Conservation (phyloP, 306 rosid species). For the Glycine latifolia region DNA sequence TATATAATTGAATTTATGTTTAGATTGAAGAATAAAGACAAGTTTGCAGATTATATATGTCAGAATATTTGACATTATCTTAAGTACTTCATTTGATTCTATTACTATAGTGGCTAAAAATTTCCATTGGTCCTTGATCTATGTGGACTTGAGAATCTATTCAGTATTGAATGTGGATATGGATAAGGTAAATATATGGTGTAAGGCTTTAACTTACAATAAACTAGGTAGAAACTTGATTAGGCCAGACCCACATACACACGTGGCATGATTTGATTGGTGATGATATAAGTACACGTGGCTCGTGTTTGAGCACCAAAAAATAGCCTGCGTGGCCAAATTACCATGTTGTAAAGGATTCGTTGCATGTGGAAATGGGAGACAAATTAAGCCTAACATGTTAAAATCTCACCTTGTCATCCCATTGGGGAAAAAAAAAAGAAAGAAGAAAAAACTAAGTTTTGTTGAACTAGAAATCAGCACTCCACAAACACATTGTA, state of each 20-base stretch:
- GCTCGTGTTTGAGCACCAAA: slow-evolving; percentile 44
- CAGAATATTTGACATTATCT: not conserved
- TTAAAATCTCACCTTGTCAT: slow-evolving; percentile 14
- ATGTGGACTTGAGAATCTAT: not conserved
- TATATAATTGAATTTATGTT: slow-evolving; percentile 33
- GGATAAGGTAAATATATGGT: slow-evolving; percentile 11
- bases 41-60: not conserved
- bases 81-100: not conserved
- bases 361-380: slow-evolving; percentile 33
- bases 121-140: not conserved
- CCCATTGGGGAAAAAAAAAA: not conserved
- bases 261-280: slow-evolving; percentile 37
- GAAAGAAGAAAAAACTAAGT: not conserved
- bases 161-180: not conserved
- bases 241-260: not conserved
- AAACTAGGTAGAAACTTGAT: not conserved
- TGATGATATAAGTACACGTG: slow-evolving; percentile 52
- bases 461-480: slow-evolving; percentile 28
- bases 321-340: slow-evolving; percentile 48
- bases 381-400: slow-evolving; percentile 36
- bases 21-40: slow-evolving; percentile 10
- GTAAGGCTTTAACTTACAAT: too few relatives aligned
- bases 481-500: slow-evolving; percentile 40
- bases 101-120: not conserved
- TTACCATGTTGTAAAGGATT: slow-evolving; percentile 40